Evolutionary conservation across 768 basidiomycete species (phyloP), one percentile per base, ranked within the genome.

Genomic region (Amylocystis lapponica): DNA sequence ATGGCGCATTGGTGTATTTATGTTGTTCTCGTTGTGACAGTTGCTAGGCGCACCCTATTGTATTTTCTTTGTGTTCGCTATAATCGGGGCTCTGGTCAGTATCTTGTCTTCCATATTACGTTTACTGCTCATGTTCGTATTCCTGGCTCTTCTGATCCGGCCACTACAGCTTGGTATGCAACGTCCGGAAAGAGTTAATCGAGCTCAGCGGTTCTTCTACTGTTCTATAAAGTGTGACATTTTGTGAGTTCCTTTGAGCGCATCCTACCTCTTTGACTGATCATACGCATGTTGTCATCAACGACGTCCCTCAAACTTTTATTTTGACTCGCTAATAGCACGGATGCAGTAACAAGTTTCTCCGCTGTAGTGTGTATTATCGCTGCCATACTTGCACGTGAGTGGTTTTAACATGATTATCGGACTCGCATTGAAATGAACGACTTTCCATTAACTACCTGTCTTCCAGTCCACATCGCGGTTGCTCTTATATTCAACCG

Each of bases 191-290:
- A 25, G 36, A 36, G 57, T 61, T 4, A 52, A 40, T 32, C 53
- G 61, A 14, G 38, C 33, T 8, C 48, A 47, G 10, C 34, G 51
- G 4, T 58, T 49, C 39, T 63, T 63, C 41, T 61, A 63, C 42
- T 63, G 61, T 32, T 58, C 59, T 5, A 25, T 63, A 3, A 33
- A 59, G 20, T 52, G 45, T 37, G 23, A 44, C 13, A 34, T 49
- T 9, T 50, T 55, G 61, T 61, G 21, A 44, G 58, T 41, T 19
- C 5, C 20, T 41, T 21, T 33, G n/a, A 27, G 16, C 23, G 14
- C 10, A 27, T 6, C 19, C 20, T 23, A 5, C 11, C n/a, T 19
- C 5, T 13, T 10, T 5, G 19, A 33, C n/a, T n/a, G n/a, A n/a
- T n/a, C n/a, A n/a, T n/a, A n/a, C n/a, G n/a, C n/a, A n/a, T n/a